Evolutionary conservation across 2,329 filamentous ascomycete species (phyloP).

Genomic region (Cytospora schulzeri): DNA sequence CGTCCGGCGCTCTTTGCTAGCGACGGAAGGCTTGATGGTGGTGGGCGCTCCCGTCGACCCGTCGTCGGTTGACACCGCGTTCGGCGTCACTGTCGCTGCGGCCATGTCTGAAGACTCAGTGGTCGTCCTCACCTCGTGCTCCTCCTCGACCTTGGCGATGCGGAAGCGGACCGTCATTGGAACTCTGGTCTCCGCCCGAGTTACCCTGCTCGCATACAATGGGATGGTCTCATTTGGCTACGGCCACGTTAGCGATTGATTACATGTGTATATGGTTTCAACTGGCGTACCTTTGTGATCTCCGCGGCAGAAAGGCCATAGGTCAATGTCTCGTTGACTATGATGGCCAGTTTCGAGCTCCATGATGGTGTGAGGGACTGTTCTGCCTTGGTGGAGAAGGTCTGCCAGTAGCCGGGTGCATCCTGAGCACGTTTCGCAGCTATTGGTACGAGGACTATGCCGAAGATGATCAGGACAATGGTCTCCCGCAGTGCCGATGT

Average conservation of each 20-base stretch:
- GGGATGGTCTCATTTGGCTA: slow-evolving; percentile 1
- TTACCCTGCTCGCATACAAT: slow-evolving; percentile 44
- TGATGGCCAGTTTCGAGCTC: not conserved
- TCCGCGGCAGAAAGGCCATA: not conserved
- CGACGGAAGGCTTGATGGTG: slow-evolving; percentile 27
- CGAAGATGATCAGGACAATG: slow-evolving; percentile 26
- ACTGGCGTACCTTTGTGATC: not conserved
- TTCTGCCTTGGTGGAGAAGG: slow-evolving; percentile 14
- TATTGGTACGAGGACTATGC: slow-evolving; percentile 27
- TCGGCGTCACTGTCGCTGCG: not conserved
- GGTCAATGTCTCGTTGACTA: not conserved
- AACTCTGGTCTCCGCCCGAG: slow-evolving; percentile 50
- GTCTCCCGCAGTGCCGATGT: slow-evolving; percentile 23
- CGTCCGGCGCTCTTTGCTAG: slow-evolving; percentile 32
- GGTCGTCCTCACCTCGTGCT: not conserved
- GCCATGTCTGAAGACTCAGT: not conserved
- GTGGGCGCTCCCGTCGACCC: slow-evolving; percentile 4
- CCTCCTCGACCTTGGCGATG: not conserved
- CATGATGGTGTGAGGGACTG: slow-evolving; percentile 1
- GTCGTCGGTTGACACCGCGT: not conserved
- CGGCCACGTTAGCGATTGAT: not conserved
- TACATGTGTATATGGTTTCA: not conserved
- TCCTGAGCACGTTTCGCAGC: slow-evolving; percentile 27
- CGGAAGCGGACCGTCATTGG: slow-evolving; percentile 36
- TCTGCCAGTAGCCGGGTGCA: slow-evolving; percentile 26